Evolutionary conservation across 768 basidiomycete genomes (phyloP).

Genomic region (Omphalotus guepiniiformis): DNA sequence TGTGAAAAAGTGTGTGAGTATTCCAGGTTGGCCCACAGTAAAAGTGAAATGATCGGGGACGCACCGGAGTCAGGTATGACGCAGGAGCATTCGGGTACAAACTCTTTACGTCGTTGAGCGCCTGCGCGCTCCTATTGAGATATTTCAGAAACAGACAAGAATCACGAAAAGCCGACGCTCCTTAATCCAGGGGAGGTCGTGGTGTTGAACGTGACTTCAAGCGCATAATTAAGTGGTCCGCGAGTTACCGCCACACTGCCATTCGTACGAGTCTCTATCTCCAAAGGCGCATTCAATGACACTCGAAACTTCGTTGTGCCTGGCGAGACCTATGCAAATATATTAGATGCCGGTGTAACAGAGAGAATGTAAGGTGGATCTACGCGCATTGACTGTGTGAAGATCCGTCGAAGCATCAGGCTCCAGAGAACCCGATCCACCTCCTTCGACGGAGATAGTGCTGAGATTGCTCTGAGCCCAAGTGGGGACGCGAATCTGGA

Average conservation of each 20-base stretch:
- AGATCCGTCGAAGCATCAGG: slow-evolving; percentile 28
- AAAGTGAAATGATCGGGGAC: slow-evolving; percentile 3
- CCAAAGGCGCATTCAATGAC: slow-evolving; percentile 28
- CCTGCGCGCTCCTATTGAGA: slow-evolving; percentile 31
- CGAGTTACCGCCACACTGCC: slow-evolving; percentile 33
- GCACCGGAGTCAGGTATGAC: slow-evolving; percentile 31
- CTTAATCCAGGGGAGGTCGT: slow-evolving; percentile 30
- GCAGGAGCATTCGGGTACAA: slow-evolving; percentile 34
- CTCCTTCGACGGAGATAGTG: slow-evolving; percentile 29
- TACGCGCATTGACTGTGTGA: slow-evolving; percentile 27
- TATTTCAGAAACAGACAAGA: not conserved
- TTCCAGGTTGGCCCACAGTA: not conserved
- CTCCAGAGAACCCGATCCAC: slow-evolving; percentile 16
- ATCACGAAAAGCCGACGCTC: slow-evolving; percentile 13
- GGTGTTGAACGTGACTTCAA: slow-evolving; percentile 31
- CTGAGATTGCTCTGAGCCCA: slow-evolving; percentile 34
- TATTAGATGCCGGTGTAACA: not conserved
- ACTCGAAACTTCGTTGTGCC: slow-evolving; percentile 28
- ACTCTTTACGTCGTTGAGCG: slow-evolving; percentile 27
- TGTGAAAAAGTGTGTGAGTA: slow-evolving; percentile 12
- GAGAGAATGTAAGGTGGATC: not conserved
- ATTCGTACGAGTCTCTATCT: slow-evolving; percentile 30
- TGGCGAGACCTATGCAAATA: slow-evolving; percentile 13
- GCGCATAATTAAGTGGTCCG: slow-evolving; percentile 34
- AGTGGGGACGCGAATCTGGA: slow-evolving; percentile 34